A percentile compares a stretch with the other conserved stretches of the same genome.
Conservation (phyloP, 257 asterid species). For the Nicotiana otophora region DNA sequence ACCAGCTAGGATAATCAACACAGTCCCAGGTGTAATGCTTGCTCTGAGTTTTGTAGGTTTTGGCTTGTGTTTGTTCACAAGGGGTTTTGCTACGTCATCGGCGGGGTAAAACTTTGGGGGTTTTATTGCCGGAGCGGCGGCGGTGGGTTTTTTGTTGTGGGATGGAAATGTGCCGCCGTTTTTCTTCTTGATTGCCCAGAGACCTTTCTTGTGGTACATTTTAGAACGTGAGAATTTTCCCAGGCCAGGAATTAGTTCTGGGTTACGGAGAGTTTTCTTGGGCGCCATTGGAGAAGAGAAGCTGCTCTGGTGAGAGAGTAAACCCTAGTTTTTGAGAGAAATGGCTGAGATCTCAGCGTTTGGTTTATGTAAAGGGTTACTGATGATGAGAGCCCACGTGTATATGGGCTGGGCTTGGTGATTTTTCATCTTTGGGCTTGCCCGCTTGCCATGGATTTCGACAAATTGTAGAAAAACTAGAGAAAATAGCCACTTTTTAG, state of each 20-base stretch:
- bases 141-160: background rate
- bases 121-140: background rate
- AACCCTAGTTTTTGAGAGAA: background rate
- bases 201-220: conserved; percentile 8
- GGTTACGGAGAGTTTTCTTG: background rate
- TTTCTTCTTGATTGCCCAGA: conserved; percentile 6
- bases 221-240: conserved; percentile 1
- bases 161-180: background rate
- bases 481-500: too few relatives aligned
- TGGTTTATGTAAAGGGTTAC: background rate
- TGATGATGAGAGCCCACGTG: background rate
- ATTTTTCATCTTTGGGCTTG: background rate
- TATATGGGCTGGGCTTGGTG: background rate
- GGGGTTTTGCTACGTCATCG: conserved; percentile 6
- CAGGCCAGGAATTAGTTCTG: background rate
- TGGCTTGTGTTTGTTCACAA: conserved; percentile 3
- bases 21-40: conserved; percentile 9
- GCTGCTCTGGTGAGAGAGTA: background rate
- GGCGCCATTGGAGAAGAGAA: background rate
- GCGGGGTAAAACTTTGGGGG: conserved; percentile 12
- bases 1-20: conserved; percentile 15
- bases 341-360: background rate
- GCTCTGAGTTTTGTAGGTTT: conserved; percentile 8
- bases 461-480: background rate
- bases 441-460: background rate